Evolutionary conservation across 768 basidiomycete genomes (phyloP), one percentile per base, ranked within the genome.

Genomic region (Psilocybe tampanensis): DNA sequence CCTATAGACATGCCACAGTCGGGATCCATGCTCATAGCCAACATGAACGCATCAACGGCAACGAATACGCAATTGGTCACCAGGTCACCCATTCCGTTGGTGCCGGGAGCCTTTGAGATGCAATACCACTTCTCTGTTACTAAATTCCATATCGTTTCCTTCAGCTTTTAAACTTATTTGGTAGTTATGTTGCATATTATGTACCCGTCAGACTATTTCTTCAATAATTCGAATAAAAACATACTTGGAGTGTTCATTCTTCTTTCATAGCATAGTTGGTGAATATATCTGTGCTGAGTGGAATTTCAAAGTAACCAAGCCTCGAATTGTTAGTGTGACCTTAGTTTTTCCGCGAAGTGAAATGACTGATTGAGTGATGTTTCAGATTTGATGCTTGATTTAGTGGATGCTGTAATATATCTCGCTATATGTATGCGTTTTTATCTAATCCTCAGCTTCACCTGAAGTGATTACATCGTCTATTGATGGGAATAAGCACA

Each of bases 381-480:
- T 45, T 45, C 22, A 45, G 5, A 48, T 32, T 48, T 33, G 47
- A 18, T 29, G 17, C 47, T 18, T 33, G 47, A 18, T 48, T 19
- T 32, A 48, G 9, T 48, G n/a, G 24, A 23, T 29, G 26, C 13
- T 48, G 29, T 36, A 36, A 43, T 47, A 32, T 47, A 48, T 39
- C 2, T 36, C 26, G 29, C 32, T 2, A 36, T 24, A 21, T 23
- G 24, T 56, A 21, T 23, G 32, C 44, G 18, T 34, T 22, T 13
- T 47, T 47, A 13, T 59, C 55, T 61, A 64, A 50, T 64, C 63
- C 13, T 64, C 89, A 26, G 83, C 79, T 62, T 88, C 80, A 19
- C 90, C 89, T 23, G 90, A 76, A 42, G 80, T 77, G 66, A 92
- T 92, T 29, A 92, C 90, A 69, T 92, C 90, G 67, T 92, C 90